Evolutionary conservation across 768 basidiomycete species (phyloP), one percentile per base, ranked within the genome.

Genomic region (Ephemerocybe angulata): DNA sequence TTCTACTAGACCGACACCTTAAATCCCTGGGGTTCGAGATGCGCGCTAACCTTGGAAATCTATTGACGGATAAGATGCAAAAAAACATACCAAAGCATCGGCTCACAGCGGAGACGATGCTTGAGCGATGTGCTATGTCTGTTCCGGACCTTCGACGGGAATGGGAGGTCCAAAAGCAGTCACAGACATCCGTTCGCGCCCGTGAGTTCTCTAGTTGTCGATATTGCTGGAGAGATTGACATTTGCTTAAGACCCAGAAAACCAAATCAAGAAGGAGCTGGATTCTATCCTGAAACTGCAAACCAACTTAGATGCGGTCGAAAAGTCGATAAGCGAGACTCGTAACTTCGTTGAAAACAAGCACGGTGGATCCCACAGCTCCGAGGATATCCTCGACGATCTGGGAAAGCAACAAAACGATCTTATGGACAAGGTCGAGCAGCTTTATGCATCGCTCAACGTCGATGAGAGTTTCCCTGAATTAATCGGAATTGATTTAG

Each of bases 361-460:
- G n/a, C n/a, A n/a, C n/a, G n/a, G n/a, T n/a, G n/a, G n/a, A n/a
- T n/a, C n/a, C n/a, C n/a, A n/a, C n/a, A n/a, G n/a, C n/a, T n/a
- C n/a, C n/a, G n/a, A n/a, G n/a, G n/a, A n/a, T n/a, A n/a, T n/a
- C n/a, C n/a, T n/a, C n/a, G n/a, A n/a, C n/a, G n/a, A n/a, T n/a
- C n/a, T n/a, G n/a, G n/a, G n/a, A n/a, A n/a, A n/a, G n/a, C n/a
- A n/a, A n/a, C n/a, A n/a, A n/a, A n/a, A n/a, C n/a, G n/a, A n/a
- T n/a, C n/a, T n/a, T n/a, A n/a, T n/a, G n/a, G n/a, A n/a, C n/a
- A 50, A 68, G 50, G 65, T 70, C 0, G 70, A 76, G 28, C 54
- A 48, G 0, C 56, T 76, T 0, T 76, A 73, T 58, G 37, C 62
- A 0, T 69, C 70, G 0, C 60, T 76, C 17, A 73, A 76, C 43